A percentile compares a stretch with the other conserved stretches of the same genome.
These are phyloP conservation scores for Ogataea zsoltii DNA, from an alignment of 805 yeast genomes.

Conservation along the genomic window DNA sequence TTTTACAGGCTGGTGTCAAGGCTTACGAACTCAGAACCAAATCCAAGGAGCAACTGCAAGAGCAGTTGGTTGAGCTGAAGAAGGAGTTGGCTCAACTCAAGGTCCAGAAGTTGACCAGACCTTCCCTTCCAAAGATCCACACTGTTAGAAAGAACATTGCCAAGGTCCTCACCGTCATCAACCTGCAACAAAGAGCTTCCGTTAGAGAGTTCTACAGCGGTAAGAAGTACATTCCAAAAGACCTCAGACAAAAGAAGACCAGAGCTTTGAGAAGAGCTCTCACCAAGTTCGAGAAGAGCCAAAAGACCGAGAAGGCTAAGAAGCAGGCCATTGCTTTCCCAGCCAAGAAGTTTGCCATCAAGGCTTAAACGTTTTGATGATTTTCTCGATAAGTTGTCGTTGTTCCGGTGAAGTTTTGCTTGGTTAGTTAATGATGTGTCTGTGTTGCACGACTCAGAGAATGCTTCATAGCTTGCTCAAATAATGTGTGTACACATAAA, in stretches of 20 bases:
- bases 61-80: slow-evolving; percentile 93
- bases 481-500: slow-evolving; percentile 7
- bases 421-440: slow-evolving; percentile 10
- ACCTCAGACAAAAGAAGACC: slow-evolving; percentile 99
- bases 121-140: slow-evolving; percentile 94
- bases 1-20: slow-evolving; percentile 77
- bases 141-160: slow-evolving; percentile 98
- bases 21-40: slow-evolving; percentile 96
- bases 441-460: background rate
- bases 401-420: slow-evolving; percentile 13
- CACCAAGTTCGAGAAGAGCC: slow-evolving; percentile 80
- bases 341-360: slow-evolving; percentile 96
- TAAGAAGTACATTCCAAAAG: slow-evolving; percentile 96
- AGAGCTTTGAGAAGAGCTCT: slow-evolving; percentile 99
- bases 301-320: slow-evolving; percentile 83
- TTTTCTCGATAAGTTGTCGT: slow-evolving; percentile 9
- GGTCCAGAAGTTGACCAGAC: slow-evolving; percentile 91
- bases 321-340: slow-evolving; percentile 97
- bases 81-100: slow-evolving; percentile 94
- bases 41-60: slow-evolving; percentile 95
- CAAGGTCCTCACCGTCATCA: slow-evolving; percentile 94
- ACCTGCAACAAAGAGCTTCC: slow-evolving; percentile 92
- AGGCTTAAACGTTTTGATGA: slow-evolving; percentile 65
- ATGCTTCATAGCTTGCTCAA: background rate
- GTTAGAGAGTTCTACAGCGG: slow-evolving; percentile 94